Evolutionary conservation across 2,329 filamentous ascomycete genomes (phyloP).

Genomic region (Ophiostoma novo-ulmi): DNA sequence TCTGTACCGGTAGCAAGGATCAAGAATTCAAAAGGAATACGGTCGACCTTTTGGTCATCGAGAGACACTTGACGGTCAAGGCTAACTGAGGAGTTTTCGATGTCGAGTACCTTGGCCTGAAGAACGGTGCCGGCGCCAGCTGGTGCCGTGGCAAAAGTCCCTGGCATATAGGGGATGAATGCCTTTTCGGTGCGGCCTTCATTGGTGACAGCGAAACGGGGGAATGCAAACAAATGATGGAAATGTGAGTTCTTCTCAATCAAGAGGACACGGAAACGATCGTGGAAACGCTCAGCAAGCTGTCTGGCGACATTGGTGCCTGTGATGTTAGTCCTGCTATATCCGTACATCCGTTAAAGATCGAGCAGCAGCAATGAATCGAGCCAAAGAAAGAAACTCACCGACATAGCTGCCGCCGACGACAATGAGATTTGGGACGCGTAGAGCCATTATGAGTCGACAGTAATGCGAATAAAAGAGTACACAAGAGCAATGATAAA

Average conservation of each 20-base stretch:
- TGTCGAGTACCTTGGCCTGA: slow-evolving; percentile 33
- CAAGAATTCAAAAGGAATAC: slow-evolving; percentile 31
- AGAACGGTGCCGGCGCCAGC: slow-evolving; percentile 36
- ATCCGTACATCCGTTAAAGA: neutral
- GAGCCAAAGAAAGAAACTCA: neutral
- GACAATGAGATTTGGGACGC: slow-evolving; percentile 23
- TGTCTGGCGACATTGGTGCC: slow-evolving; percentile 36
- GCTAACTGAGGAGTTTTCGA: slow-evolving; percentile 37
- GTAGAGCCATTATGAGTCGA: slow-evolving; percentile 16
- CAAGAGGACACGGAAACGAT: slow-evolving; percentile 48
- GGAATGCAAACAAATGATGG: slow-evolving; percentile 57
- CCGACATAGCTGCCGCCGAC: slow-evolving; percentile 27
- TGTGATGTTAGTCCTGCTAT: neutral
- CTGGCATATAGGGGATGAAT: slow-evolving; percentile 52
- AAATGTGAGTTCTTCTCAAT: slow-evolving; percentile 58
- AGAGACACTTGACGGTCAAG: slow-evolving; percentile 30
- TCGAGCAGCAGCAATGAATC: neutral
- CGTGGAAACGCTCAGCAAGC: slow-evolving; percentile 44
- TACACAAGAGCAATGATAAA: neutral
- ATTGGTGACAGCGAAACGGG: slow-evolving; percentile 51
- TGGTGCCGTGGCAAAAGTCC: slow-evolving; percentile 19
- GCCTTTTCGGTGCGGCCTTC: slow-evolving; percentile 51
- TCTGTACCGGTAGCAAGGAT: slow-evolving; percentile 53
- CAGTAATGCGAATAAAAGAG: neutral
- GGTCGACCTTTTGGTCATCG: slow-evolving; percentile 21